Evolutionary conservation across 352 stramenopile genomes (phyloP), one percentile per base, ranked within the genome.

Genomic region (Blastocystis sp.): DNA sequence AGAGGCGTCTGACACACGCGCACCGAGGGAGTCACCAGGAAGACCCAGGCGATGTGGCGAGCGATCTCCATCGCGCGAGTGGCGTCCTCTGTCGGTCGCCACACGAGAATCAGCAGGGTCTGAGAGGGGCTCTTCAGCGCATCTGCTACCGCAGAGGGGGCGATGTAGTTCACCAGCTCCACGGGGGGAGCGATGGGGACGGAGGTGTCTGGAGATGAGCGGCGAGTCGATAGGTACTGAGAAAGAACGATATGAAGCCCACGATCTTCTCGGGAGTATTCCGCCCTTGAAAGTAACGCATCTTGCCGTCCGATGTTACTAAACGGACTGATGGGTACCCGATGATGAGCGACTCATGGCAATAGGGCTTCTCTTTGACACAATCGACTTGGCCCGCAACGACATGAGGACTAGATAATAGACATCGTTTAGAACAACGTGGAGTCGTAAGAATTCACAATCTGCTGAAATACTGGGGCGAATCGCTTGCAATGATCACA

Each of bases 401-500:
- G 43, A 85, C 63, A 26, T 68, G 39, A 13, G 73, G 73, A n/a
- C 73, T 85, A 68, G 4, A 26, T 39, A 3, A 20, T 20, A 85
- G 16, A 11, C 7, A 18, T 65, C 53, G 0, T 13, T 66, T 11
- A 30, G 11, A 3, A 13, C 30, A 9, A 50, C 50, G 1, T 66
- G 68, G 65, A 0, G 24, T 39, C 34, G 47, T 69, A 85, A 11
- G 73, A 85, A 45, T 85, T 85, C 13, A 55, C 73, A 18, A 85
- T 45, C 50, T 66, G 73, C 50, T 64, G 50, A 43, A 69, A 85
- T 26, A 34, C 39, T 5, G 73, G 73, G 2, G 47, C n/a, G 68
- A 69, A 85, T 18, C 73, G 73, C 39, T 85, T 85, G 39, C 73
- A 85, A 65, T 85, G 53, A 43, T 18, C 26, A 30, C 73, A 85